phyloP scores from a whole-genome alignment of 225 moss, liverwort and hornwort genomes.

The Marchantia polymorpha region DNA sequence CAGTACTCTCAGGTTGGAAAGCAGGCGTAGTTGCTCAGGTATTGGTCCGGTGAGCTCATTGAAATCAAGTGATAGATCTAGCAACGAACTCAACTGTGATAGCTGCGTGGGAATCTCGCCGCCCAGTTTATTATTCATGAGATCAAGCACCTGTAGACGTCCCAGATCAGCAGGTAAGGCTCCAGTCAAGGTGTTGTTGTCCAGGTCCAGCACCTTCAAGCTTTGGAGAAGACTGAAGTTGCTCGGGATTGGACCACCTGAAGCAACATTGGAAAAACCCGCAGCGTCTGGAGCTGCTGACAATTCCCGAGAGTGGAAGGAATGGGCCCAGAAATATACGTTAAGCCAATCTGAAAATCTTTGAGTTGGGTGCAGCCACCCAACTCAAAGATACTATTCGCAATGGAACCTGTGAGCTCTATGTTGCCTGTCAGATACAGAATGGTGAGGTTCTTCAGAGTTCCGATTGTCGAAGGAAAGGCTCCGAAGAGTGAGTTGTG shows the following conservation, averaged over 20 bases:
- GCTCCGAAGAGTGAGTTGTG: constrained; percentile 34
- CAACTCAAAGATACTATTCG: constrained; percentile 50
- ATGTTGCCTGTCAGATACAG: constrained; percentile 51
- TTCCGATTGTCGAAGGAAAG: constrained; percentile 50
- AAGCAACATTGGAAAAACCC: background rate
- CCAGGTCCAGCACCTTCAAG: constrained; percentile 9
- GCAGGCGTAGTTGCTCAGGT: background rate
- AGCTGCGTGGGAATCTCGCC: background rate
- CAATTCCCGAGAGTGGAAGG: constrained; percentile 26
- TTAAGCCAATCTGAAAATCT: constrained; percentile 43
- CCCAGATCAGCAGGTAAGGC: background rate
- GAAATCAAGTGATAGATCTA: background rate
- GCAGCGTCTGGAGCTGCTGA: background rate
- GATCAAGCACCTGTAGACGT: background rate
- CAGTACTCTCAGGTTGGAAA: background rate
- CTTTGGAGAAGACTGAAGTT: background rate
- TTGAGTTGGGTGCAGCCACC: constrained; percentile 39
- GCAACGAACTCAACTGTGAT: background rate
- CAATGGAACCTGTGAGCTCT: constrained; percentile 39
- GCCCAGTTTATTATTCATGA: background rate
- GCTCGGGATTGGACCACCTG: background rate
- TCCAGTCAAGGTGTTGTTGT: constrained; percentile 2
- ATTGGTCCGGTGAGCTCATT: constrained; percentile 6
- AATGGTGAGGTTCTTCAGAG: constrained; percentile 28
- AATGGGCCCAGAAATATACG: constrained; percentile 45